phyloP scores from a whole-genome alignment of 768 basidiomycete genomes.

The Rhodotorula kratochvilovae region DNA sequence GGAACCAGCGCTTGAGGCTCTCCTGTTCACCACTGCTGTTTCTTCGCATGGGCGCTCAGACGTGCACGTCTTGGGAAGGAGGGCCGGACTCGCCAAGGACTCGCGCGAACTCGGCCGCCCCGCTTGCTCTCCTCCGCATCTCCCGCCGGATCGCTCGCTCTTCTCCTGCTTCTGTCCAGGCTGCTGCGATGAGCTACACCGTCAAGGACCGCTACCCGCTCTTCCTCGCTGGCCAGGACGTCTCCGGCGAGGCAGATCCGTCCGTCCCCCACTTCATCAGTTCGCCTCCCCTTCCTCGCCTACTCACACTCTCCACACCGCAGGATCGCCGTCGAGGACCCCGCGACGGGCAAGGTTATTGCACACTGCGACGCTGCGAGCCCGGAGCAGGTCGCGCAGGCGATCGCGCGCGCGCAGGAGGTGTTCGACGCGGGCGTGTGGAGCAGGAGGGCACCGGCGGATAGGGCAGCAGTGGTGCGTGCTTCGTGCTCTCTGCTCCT shows the following conservation, averaged over 20 bases:
- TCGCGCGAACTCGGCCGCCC: neutral
- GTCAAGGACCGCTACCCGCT: conserved; percentile 18
- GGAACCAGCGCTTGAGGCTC: too few species aligned
- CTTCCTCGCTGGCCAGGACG: conserved; percentile 14
- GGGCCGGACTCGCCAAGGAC: too few species aligned
- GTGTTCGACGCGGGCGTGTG: conserved; percentile 26
- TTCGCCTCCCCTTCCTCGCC: too few species aligned
- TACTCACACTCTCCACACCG: neutral
- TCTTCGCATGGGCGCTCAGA: too few species aligned
- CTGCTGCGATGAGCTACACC: conserved; percentile 11
- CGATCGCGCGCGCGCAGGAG: conserved; percentile 5
- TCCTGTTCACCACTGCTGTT: too few species aligned
- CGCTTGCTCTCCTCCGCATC: neutral
- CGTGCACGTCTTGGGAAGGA: too few species aligned
- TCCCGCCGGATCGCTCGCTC: neutral
- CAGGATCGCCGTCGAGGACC: conserved; percentile 29
- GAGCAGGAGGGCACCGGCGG: conserved; percentile 24
- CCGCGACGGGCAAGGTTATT: conserved; percentile 27
- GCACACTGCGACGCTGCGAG: conserved; percentile 17
- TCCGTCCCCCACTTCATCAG: neutral
- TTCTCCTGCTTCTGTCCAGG: neutral
- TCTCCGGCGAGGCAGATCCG: conserved; percentile 3
- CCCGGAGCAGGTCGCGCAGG: conserved; percentile 10
- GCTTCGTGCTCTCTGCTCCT: neutral
- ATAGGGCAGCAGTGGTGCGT: conserved; percentile 24